Evolutionary conservation across 805 yeast species (phyloP), one percentile per base, ranked within the genome.

Genomic region (Starmerella kuoi): DNA sequence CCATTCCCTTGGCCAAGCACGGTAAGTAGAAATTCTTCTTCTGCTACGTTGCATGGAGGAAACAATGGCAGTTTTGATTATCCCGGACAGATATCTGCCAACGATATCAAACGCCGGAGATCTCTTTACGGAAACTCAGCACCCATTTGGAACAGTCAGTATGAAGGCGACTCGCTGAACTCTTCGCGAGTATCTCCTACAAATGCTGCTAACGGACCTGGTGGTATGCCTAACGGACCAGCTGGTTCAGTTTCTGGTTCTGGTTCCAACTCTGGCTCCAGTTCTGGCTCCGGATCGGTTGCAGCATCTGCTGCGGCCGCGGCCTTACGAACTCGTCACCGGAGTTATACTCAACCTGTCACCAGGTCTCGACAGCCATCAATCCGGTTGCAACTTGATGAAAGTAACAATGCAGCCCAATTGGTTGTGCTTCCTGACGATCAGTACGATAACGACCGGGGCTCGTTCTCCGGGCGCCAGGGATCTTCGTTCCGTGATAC

Each of bases 341-440:
- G 52, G 5, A 46, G 49, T 41, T 25, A 41, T 11, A 40, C 51
- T 2, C 55, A 51, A 31, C 50, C 52, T 4, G 26, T 38, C 1
- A 23, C 40, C 24, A 35, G 52, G 5, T 42, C 47, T 11, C 42
- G 47, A 4, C 55, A 44, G 35, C 49, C 50, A 8, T 41, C 50
- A 4, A 35, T 51, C 28, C 48, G 55, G 9, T 38, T 51, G 35
- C 50, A 47, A 37, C 41, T 51, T 14, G 55, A 50, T 17, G 54
- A 50, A 17, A 40, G 36, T 34, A 42, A 39, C 35, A 40, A 50
- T 31, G 27, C 48, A 6, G 55, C 55, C 3, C 48, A 47, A 21
- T 38, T 51, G 1, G 52, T 51, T 1, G 45, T 50, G n/a, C 34
- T 49, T 5, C 45, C 44, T 1, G 41, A 46, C 27, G 37, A 36